These are phyloP conservation scores for Calonectria naviculata DNA, from an alignment of 2,329 filamentous ascomycete genomes.

Conservation along the genomic window DNA sequence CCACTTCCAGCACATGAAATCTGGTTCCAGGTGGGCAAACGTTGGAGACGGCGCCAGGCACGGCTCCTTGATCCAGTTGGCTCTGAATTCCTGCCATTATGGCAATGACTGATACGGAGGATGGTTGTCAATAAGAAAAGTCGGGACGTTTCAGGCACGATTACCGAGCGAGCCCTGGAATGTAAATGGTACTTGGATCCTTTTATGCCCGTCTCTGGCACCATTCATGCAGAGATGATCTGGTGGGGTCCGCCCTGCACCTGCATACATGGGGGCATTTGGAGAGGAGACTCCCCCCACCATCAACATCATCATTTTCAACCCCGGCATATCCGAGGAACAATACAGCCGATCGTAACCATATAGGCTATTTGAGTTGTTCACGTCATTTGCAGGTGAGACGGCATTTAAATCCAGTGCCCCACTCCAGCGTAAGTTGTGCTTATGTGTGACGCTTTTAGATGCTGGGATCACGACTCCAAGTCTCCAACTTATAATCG, in stretches of 20 bases:
- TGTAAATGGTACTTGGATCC: neutral
- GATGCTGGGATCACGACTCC: too few species aligned
- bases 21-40: slow-evolving; percentile 12
- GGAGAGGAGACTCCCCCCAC: neutral
- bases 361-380: neutral
- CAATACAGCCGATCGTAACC: neutral
- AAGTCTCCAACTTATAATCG: too few species aligned
- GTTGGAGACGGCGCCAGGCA: neutral
- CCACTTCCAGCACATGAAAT: slow-evolving; percentile 18
- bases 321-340: neutral
- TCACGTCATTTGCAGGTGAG: neutral
- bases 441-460: neutral
- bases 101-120: neutral
- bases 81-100: slow-evolving; percentile 14
- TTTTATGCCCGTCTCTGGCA: neutral
- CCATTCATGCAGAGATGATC: neutral
- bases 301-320: neutral
- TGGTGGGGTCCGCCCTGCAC: neutral
- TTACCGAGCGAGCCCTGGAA: too few species aligned
- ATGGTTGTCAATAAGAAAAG: neutral
- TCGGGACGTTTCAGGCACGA: too few species aligned
- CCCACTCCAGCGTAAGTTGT: neutral
- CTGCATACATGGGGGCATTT: neutral
- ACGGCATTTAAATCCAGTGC: neutral
- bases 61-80: slow-evolving; percentile 9